phyloP scores from a whole-genome alignment of 129 eudicot species.

The carrot (Daucus carota) region DNA sequence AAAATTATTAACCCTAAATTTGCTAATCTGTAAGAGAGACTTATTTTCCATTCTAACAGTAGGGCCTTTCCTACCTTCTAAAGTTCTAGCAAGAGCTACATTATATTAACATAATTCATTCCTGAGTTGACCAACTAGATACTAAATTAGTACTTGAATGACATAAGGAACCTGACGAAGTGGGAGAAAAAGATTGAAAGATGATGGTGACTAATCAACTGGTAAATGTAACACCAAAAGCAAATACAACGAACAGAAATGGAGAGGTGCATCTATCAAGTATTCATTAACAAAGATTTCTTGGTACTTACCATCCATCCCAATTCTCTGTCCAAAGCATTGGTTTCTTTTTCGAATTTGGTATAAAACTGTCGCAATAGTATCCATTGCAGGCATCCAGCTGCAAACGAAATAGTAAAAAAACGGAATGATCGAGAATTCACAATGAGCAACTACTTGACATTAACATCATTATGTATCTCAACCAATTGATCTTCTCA shows the following conservation, averaged over 20 bases:
- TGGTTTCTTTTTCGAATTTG: constrained; percentile 85
- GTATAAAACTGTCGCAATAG: constrained; percentile 87
- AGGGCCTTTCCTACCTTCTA: neutral
- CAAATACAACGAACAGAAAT: neutral
- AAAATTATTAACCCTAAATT: neutral
- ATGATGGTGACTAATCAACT: neutral
- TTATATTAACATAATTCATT: neutral
- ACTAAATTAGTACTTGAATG: neutral
- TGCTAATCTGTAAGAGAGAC: neutral
- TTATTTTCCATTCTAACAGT: neutral
- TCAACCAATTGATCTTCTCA: neutral
- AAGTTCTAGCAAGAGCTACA: neutral
- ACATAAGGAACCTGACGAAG: neutral
- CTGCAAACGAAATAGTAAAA: constrained; percentile 30
- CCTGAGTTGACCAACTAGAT: neutral
- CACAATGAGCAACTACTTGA: neutral
- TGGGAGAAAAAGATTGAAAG: neutral
- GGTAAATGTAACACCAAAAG: neutral
- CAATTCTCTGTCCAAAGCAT: constrained; percentile 90
- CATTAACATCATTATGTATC: neutral
- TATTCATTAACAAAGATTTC: neutral
- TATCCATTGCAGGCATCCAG: constrained; percentile 95
- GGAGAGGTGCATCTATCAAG: neutral
- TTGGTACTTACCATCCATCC: constrained; percentile 79
- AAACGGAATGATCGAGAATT: constrained; percentile 6